These are phyloP conservation scores for Rubia peregrina DNA, from an alignment of 305 asterid genomes.

Conservation along the genomic window DNA sequence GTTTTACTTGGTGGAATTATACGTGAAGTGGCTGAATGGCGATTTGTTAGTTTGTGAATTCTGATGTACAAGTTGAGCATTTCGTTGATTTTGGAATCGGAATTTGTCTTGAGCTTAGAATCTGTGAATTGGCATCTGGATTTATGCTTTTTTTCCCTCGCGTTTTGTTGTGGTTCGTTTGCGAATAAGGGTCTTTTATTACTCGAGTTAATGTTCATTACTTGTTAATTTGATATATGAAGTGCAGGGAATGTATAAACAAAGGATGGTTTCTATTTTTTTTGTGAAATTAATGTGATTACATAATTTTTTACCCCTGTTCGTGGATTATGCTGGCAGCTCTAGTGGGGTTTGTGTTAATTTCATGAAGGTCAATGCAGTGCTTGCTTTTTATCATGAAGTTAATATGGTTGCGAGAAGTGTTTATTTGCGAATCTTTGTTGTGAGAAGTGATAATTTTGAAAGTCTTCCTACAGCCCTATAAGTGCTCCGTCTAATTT, in stretches of 20 bases:
- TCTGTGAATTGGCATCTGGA: conserved; percentile 3
- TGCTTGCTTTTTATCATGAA: neutral
- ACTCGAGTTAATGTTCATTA: neutral
- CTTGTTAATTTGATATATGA: neutral
- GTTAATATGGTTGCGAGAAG: neutral
- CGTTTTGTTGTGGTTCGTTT: neutral
- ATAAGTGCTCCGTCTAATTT: neutral
- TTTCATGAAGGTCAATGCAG: neutral
- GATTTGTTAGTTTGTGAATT: neutral
- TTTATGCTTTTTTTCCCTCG: neutral
- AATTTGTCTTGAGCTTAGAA: neutral
- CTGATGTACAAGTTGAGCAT: neutral
- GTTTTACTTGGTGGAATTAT: neutral
- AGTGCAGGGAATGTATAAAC: neutral
- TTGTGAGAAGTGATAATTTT: neutral
- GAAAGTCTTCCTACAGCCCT: neutral
- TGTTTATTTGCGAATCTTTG: neutral
- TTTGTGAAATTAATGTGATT: neutral
- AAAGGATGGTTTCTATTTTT: neutral
- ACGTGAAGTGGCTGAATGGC: neutral
- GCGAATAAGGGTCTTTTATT: neutral
- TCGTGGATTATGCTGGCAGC: neutral
- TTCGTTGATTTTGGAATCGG: neutral
- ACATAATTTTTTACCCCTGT: neutral
- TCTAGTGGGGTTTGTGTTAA: neutral